Conservation (phyloP, 768 basidiomycete genomes). For the Termitomyces eurrhizus region DNA sequence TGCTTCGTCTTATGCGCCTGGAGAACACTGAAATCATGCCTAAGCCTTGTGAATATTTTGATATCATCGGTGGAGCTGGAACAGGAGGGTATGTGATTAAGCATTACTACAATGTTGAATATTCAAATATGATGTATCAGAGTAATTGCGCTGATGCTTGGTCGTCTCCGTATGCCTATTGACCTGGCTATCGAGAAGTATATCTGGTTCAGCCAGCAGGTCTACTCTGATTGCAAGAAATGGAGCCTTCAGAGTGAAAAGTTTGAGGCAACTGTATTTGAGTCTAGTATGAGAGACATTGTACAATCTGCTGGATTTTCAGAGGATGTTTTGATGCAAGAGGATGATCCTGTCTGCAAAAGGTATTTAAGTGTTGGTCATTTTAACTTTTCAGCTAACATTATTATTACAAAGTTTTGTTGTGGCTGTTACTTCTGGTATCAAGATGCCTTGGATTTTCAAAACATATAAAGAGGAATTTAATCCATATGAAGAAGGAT, state of each 20-base stretch:
- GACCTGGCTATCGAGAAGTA: neutral
- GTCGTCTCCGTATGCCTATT: neutral
- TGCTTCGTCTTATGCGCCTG: neutral
- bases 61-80: neutral
- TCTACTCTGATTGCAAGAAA: neutral
- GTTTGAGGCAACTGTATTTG: neutral
- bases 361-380: neutral
- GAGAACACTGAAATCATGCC: neutral
- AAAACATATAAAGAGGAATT: neutral
- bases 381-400: neutral
- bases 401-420: neutral
- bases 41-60: neutral
- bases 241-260: neutral
- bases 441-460: neutral
- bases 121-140: neutral
- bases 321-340: neutral
- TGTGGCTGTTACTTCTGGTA: neutral
- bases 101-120: neutral
- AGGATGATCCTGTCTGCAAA: neutral
- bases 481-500: too few species aligned
- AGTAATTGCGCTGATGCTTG: neutral
- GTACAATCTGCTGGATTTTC: neutral
- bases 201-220: neutral
- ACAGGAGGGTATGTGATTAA: neutral
- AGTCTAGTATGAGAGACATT: neutral